phyloP scores from a whole-genome alignment of 148 eudicot genomes.

The Bassia scoparia region DNA sequence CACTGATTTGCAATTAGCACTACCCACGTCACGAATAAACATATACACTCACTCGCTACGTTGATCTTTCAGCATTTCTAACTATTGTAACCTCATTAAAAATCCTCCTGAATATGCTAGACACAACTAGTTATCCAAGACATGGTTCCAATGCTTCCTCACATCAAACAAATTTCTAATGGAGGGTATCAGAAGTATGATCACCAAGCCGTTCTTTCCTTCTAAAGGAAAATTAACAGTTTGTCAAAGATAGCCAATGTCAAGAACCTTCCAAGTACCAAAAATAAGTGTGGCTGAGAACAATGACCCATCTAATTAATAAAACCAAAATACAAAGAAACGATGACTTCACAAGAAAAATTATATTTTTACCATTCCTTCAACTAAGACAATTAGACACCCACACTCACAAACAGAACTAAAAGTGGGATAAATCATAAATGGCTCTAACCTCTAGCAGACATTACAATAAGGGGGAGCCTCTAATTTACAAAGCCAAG shows the following conservation, averaged over 20 bases:
- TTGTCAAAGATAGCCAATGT: too few species aligned
- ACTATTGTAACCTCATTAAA: background rate
- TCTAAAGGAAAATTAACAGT: too few species aligned
- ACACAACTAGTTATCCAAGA: background rate
- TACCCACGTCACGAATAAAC: too few species aligned
- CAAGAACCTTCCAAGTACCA: background rate
- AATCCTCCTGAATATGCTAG: background rate
- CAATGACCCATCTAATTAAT: too few species aligned
- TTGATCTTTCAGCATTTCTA: background rate
- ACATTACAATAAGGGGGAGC: background rate
- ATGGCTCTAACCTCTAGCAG: background rate
- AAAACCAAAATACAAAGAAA: too few species aligned
- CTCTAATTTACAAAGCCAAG: background rate
- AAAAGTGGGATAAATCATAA: background rate
- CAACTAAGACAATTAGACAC: too few species aligned
- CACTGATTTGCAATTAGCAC: too few species aligned
- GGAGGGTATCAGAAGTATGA: background rate
- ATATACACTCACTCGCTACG: background rate
- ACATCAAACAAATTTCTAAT: background rate
- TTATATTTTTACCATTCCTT: too few species aligned
- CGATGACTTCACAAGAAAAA: too few species aligned
- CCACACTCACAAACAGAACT: background rate
- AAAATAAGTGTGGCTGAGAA: background rate
- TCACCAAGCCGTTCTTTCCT: too few species aligned
- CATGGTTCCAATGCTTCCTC: background rate